Conservation (phyloP, 306 rosid species). For the Vigna unguiculata region DNA sequence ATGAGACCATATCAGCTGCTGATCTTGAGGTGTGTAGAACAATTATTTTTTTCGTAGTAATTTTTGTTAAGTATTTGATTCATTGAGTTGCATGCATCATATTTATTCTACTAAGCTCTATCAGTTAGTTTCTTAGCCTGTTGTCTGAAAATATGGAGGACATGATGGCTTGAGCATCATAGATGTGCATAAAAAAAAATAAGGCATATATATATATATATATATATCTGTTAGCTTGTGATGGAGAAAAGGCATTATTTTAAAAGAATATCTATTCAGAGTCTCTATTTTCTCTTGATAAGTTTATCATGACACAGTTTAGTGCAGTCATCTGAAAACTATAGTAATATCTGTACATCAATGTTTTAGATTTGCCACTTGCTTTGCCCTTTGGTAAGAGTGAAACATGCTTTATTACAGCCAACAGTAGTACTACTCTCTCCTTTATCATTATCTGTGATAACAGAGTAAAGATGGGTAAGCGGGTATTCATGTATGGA, state of each 20-base stretch:
- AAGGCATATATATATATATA: too few relatives aligned
- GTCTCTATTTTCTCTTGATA: constrained; percentile 30
- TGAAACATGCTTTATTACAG: constrained; percentile 1
- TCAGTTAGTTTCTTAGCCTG: constrained; percentile 10
- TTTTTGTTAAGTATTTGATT: constrained; percentile 23
- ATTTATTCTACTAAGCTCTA: constrained; percentile 28
- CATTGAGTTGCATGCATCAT: background rate
- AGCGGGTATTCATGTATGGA: background rate
- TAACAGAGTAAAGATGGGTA: background rate
- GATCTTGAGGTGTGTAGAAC: constrained; percentile 80
- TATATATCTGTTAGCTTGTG: background rate
- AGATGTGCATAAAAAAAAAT: constrained; percentile 10
- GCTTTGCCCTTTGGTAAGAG: constrained; percentile 8
- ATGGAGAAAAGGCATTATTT: constrained; percentile 12
- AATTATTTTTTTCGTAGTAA: background rate
- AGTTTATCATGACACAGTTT: background rate
- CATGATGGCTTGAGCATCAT: constrained; percentile 10
- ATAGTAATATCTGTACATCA: background rate
- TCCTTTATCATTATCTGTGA: background rate
- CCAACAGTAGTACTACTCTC: background rate
- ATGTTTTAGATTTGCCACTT: constrained; percentile 2
- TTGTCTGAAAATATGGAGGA: background rate
- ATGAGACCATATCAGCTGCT: constrained; percentile 78
- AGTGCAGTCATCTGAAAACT: constrained; percentile 16
- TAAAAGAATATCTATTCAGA: background rate